phyloP scores from a whole-genome alignment of 306 rosid species.

The Pterocarpus santalinus region DNA sequence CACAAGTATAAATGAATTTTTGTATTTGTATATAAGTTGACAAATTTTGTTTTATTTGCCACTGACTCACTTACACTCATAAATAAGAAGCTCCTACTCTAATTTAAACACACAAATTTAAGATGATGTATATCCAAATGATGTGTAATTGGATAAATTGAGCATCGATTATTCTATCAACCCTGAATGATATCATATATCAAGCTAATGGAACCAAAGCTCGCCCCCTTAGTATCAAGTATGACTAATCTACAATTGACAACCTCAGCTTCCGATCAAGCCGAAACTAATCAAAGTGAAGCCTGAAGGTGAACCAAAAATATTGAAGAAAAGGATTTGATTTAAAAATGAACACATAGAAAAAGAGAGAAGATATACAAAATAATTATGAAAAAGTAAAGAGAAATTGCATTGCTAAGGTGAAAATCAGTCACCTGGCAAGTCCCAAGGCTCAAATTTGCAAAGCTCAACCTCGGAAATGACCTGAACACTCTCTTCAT shows the following conservation, averaged over 20 bases:
- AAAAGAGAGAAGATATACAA: not conserved
- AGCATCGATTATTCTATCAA: not conserved
- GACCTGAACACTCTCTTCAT: slow-evolving; percentile 72
- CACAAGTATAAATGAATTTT: not conserved
- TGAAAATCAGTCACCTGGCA: slow-evolving; percentile 64
- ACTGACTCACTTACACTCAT: slow-evolving; percentile 1
- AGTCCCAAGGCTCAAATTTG: slow-evolving; percentile 90
- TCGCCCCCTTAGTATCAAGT: not conserved
- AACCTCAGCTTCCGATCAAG: not conserved
- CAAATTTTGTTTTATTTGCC: not conserved
- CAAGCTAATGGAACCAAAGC: not conserved
- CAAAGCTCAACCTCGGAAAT: slow-evolving; percentile 88
- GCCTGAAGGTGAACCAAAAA: not conserved
- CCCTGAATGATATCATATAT: not conserved
- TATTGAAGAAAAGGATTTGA: not conserved
- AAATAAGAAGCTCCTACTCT: slow-evolving; percentile 3
- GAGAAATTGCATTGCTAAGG: no score
- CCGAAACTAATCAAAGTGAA: not conserved
- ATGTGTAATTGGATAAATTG: not conserved
- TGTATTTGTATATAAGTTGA: not conserved
- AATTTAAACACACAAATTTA: not conserved
- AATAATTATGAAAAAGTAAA: no score
- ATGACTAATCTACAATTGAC: no score
- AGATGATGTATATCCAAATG: not conserved
- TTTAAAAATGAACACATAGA: not conserved